These are phyloP conservation scores for Talaromyces sp. DNA, from an alignment of 2,329 filamentous ascomycete species.

Conservation along the genomic window DNA sequence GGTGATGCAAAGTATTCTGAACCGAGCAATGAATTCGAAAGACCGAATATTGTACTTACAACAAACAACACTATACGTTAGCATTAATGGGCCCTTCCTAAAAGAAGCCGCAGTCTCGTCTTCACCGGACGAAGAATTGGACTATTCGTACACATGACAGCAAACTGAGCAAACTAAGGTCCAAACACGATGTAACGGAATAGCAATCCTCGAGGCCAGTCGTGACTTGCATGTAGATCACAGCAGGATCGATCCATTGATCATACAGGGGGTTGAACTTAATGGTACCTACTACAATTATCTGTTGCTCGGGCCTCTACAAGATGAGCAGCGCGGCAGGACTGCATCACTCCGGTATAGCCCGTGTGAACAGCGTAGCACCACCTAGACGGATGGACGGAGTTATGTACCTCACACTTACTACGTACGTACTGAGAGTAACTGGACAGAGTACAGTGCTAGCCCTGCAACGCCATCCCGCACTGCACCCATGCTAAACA, in stretches of 20 bases:
- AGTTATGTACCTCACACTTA: too few species aligned
- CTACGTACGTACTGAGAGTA: neutral
- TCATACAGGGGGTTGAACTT: neutral
- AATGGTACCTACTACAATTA: neutral
- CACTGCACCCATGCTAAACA: slow-evolving; percentile 1
- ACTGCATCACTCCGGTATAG: slow-evolving; percentile 2
- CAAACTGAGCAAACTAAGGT: too few species aligned
- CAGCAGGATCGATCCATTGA: neutral
- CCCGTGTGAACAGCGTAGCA: neutral
- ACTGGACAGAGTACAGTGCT: neutral
- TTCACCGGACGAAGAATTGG: neutral
- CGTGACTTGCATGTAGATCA: slow-evolving; percentile 11
- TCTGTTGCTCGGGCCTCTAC: neutral
- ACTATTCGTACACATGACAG: neutral
- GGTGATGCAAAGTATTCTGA: too few species aligned
- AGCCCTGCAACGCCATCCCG: slow-evolving; percentile 10
- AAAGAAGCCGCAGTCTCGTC: neutral
- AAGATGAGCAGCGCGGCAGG: neutral
- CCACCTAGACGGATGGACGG: neutral
- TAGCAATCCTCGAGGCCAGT: neutral
- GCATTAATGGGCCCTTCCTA: neutral
- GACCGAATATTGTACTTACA: neutral
- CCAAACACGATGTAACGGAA: neutral
- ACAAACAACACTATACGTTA: neutral
- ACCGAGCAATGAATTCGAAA: neutral